Percentiles rank a stretch among this genome's conserved stretches.
phyloP scores from a whole-genome alignment of 805 yeast species.

The Cyberlindnera veronae region DNA sequence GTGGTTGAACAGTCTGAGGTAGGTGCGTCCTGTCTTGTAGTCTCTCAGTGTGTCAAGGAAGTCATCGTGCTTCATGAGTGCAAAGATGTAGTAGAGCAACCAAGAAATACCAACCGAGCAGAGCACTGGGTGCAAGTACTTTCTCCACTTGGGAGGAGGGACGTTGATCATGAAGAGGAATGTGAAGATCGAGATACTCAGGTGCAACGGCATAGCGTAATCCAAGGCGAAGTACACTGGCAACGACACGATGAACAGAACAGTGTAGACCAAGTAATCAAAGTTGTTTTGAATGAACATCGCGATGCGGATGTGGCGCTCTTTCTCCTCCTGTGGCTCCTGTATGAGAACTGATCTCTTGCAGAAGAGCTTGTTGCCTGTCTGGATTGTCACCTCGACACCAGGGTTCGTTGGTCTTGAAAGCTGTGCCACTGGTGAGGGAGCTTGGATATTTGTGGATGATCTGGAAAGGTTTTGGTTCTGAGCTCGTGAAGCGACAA shows the following conservation, averaged over 20 bases:
- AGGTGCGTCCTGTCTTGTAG: constrained; percentile 69
- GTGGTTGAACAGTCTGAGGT: constrained; percentile 52
- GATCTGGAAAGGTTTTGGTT: too few relatives aligned
- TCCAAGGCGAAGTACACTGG: constrained; percentile 58
- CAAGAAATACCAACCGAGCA: constrained; percentile 63
- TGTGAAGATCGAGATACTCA: constrained; percentile 54
- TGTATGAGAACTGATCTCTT: constrained; percentile 23
- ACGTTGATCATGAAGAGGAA: constrained; percentile 46
- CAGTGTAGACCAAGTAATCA: constrained; percentile 51
- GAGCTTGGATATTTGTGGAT: constrained; percentile 4
- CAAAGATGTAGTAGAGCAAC: constrained; percentile 57
- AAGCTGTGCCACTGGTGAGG: constrained; percentile 20
- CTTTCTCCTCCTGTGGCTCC: not conserved
- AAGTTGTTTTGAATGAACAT: constrained; percentile 41
- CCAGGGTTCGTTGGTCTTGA: constrained; percentile 17
- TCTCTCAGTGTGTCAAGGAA: constrained; percentile 48
- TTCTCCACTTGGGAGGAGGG: constrained; percentile 45
- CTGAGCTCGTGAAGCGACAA: too few relatives aligned
- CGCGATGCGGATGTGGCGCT: constrained; percentile 29
- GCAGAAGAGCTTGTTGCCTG: constrained; percentile 20
- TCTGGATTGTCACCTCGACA: constrained; percentile 5
- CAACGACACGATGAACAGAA: constrained; percentile 50
- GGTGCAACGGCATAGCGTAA: constrained; percentile 58
- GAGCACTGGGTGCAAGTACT: constrained; percentile 67
- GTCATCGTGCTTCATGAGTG: constrained; percentile 46